Base-by-base conservation (phyloP, 2,329 filamentous ascomycete species). In the Coniosporium tulheliwenetii region DNA sequence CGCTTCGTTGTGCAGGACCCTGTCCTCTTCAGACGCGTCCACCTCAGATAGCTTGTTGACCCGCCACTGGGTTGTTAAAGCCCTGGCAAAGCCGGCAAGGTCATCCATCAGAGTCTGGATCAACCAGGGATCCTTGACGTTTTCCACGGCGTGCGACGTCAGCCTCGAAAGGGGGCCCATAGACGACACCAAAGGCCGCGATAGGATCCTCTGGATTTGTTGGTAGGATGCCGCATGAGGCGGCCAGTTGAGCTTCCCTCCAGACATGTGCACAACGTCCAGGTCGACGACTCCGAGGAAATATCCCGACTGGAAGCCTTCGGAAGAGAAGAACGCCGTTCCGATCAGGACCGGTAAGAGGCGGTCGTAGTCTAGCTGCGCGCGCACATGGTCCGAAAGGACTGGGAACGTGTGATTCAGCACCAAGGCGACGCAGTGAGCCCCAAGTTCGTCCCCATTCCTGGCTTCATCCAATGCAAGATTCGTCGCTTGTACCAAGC, bases 341-440 rank as follows among this genome's bases (percentile, higher is more conserved):
- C 75, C 73, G 30, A 84, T 66, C 32, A 82, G 63, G 0, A 83
- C 65, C 0, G 85, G 83, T 8, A 94, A 65, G 14, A 94, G 63
- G 4, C 47, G 39, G 48, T 85, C 74, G 58, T 79, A 81, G 50
- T 85, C 67, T 33, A 93, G 55, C 37, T 69, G 62, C 5, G 62
- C 59, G 47, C 71, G 70, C 43, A 79, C 70, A 3, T 62, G 57
- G 39, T 78, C 72, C 0, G 79, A 76, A 7, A 93, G 60, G 19
- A 81, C 65, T 2, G 81, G 78, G 48, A 93, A 87, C 1, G 77
- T 77, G 53, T 85, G 84, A 48, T 81, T 85, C 47, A 93, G 62
- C 0, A 83, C 78, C 50, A 91, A 68, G 0, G 79, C 72, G 29
- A 89, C 73, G 5, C 57, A 60, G 36, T 63, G 60, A 19, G 57